Conservation (phyloP, 306 rosid species). For the Luffa aegyptiaca region DNA sequence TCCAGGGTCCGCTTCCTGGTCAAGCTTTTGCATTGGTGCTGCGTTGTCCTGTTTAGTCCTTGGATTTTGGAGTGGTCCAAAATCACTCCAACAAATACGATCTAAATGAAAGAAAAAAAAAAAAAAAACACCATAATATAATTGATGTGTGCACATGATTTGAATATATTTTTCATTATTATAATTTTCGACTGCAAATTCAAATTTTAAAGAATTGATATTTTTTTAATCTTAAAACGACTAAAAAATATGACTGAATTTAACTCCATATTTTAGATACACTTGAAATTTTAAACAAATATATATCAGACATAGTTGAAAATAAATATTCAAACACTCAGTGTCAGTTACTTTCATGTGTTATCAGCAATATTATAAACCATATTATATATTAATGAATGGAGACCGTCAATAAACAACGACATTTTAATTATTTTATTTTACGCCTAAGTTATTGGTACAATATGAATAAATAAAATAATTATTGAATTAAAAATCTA, state of each 20-base stretch:
- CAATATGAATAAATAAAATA: neutral
- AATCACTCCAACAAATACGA: too few species aligned
- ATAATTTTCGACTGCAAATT: too few species aligned
- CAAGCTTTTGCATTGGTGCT: too few species aligned
- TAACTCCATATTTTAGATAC: neutral
- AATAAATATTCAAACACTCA: neutral
- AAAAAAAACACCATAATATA: too few species aligned
- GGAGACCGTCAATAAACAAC: neutral
- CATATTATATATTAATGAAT: neutral
- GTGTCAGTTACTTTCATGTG: neutral
- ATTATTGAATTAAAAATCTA: neutral
- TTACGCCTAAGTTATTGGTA: neutral
- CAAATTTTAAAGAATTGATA: neutral
- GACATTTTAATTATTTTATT: neutral
- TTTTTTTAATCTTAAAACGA: too few species aligned
- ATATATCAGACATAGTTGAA: neutral
- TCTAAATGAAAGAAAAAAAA: too few species aligned
- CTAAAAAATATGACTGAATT: neutral
- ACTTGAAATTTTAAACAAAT: neutral
- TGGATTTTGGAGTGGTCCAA: too few species aligned
- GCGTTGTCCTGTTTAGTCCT: too few species aligned
- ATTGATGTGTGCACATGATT: too few species aligned
- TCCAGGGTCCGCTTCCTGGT: too few species aligned
- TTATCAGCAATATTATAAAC: neutral
- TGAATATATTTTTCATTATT: too few species aligned